Percentiles rank a stretch among this genome's conserved stretches.
Evolutionary conservation across 108 stramenopile species (phyloP).

Genomic region (Cyclotella choctawhatcheeana): DNA sequence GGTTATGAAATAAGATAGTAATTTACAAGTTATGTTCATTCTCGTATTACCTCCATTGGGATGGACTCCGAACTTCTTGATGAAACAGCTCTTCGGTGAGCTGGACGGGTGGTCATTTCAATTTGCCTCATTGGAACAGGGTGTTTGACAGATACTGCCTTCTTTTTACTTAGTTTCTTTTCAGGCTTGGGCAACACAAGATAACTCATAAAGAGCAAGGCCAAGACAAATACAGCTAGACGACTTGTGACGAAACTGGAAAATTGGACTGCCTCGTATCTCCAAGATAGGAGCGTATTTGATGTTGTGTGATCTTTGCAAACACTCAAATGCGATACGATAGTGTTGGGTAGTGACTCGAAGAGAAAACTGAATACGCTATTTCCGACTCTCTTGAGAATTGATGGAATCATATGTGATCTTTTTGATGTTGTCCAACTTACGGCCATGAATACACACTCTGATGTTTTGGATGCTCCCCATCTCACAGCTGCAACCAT

Average conservation of each 20-base stretch:
- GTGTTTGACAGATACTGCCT: background rate
- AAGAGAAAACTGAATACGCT: background rate
- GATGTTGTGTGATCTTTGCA: constrained; percentile 1
- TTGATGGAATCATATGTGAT: constrained; percentile 2
- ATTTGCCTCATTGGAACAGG: background rate
- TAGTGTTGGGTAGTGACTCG: background rate
- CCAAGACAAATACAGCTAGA: constrained; percentile 30
- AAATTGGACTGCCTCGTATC: constrained; percentile 11
- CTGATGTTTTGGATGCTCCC: too few species aligned
- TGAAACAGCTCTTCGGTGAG: background rate
- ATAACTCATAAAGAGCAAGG: constrained; percentile 35
- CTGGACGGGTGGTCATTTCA: background rate
- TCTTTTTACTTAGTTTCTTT: constrained; percentile 5
- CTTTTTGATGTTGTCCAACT: background rate
- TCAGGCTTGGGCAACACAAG: constrained; percentile 39
- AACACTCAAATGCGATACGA: constrained; percentile 1
- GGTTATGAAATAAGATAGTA: too few species aligned
- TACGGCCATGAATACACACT: background rate
- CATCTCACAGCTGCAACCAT: too few species aligned
- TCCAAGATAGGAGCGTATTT: constrained; percentile 18
- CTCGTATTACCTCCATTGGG: constrained; percentile 18
- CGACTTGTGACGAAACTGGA: constrained; percentile 32
- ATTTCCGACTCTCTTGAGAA: background rate
- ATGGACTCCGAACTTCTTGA: background rate
- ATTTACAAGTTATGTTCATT: background rate